Percentiles rank a stretch among this genome's conserved stretches.
These are phyloP conservation scores for Abrus pulchellus DNA, from an alignment of 306 rosid genomes.

Conservation along the genomic window DNA sequence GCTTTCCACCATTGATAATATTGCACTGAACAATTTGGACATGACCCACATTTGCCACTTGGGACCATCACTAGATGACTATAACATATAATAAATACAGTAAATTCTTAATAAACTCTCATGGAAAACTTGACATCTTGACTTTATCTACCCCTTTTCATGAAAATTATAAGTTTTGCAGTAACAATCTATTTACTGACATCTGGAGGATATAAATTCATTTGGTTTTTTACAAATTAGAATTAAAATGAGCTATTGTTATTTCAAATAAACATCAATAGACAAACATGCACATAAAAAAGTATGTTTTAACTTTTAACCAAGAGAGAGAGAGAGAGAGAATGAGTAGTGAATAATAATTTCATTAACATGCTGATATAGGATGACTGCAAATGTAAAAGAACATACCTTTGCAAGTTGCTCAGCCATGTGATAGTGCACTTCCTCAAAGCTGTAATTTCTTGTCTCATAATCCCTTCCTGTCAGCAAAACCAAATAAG, in stretches of 20 bases:
- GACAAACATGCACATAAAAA: neutral
- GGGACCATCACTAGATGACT: constrained; percentile 19
- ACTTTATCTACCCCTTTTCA: constrained; percentile 5
- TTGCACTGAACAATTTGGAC: neutral
- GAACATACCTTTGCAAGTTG: constrained; percentile 77
- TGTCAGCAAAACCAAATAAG: constrained; percentile 57
- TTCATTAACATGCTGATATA: constrained; percentile 38
- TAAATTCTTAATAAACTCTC: constrained; percentile 6
- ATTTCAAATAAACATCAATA: constrained; percentile 26
- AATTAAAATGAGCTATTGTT: constrained; percentile 15
- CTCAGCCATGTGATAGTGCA: constrained; percentile 90
- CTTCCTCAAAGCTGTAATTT: constrained; percentile 96
- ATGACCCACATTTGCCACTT: neutral
- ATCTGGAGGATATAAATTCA: constrained; percentile 14
- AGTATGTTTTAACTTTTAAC: neutral
- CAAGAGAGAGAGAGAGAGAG: neutral
- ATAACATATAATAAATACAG: constrained; percentile 9
- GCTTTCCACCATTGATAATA: too few species aligned
- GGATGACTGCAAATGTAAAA: constrained; percentile 31
- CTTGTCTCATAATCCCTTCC: constrained; percentile 98
- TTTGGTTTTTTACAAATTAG: constrained; percentile 1
- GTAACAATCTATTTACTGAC: constrained; percentile 15
- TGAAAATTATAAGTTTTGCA: neutral
- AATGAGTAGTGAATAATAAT: constrained; percentile 9
- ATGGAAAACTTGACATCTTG: constrained; percentile 7